phyloP scores from a whole-genome alignment of 768 basidiomycete genomes.

The Mrakia hoshinonis region DNA sequence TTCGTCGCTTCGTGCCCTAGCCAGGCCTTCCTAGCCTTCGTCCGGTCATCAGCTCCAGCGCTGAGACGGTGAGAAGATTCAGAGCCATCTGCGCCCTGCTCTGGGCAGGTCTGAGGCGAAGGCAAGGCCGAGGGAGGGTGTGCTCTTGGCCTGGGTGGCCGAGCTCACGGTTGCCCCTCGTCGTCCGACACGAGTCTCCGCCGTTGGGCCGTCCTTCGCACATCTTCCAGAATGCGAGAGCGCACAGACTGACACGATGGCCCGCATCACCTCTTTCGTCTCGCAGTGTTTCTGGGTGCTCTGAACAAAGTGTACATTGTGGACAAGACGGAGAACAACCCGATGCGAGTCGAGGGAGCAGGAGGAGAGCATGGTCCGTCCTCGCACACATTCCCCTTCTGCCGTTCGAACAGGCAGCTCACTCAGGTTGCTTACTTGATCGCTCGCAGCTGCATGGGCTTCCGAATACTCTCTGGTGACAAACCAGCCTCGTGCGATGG shows the following conservation, averaged over 20 bases:
- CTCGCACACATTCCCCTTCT: neutral
- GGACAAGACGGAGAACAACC: conserved; percentile 56
- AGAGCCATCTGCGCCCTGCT: too few species aligned
- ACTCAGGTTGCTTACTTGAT: neutral
- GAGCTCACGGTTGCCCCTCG: neutral
- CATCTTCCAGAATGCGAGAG: neutral
- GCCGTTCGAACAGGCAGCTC: neutral
- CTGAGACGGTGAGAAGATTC: neutral
- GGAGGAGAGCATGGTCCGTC: conserved; percentile 19
- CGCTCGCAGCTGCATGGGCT: conserved; percentile 39
- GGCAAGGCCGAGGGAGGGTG: neutral
- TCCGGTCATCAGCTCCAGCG: too few species aligned
- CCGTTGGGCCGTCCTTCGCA: neutral
- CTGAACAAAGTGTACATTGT: conserved; percentile 62
- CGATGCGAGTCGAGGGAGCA: conserved; percentile 50
- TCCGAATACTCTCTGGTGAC: conserved; percentile 52
- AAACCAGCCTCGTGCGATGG: conserved; percentile 59
- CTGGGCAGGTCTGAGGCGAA: neutral
- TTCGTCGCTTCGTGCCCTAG: neutral
- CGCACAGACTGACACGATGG: too few species aligned
- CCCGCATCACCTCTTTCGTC: conserved; percentile 45
- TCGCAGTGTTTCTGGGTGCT: conserved; percentile 58
- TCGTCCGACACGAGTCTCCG: neutral
- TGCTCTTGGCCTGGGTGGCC: neutral
- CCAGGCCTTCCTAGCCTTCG: conserved; percentile 4